Evolutionary conservation across 2,329 filamentous ascomycete genomes (phyloP).

Genomic region (Huntiella decipiens): DNA sequence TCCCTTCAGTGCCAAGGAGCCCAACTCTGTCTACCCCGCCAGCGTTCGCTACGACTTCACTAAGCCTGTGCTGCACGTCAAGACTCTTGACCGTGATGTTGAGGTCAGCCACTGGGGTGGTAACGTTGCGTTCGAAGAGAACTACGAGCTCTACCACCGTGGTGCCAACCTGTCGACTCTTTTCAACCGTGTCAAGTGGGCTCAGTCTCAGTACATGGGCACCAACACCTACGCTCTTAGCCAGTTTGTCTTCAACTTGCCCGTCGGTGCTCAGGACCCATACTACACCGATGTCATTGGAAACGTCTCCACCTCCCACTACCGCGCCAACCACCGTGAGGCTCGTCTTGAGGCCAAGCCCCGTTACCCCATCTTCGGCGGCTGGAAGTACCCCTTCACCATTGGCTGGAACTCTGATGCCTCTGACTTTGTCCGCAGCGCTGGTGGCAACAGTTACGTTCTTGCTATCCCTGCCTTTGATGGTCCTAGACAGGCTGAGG

Average conservation of each 20-base stretch:
- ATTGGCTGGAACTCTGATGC: conserved; percentile 89
- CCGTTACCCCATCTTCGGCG: conserved; percentile 87
- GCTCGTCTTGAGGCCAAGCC: conserved; percentile 81
- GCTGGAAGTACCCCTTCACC: conserved; percentile 95
- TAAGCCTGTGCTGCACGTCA: conserved; percentile 68
- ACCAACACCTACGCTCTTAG: conserved; percentile 61
- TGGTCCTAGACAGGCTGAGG: conserved; percentile 71
- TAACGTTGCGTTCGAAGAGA: conserved; percentile 86
- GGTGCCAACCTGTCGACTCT: conserved; percentile 58
- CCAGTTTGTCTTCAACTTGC: conserved; percentile 63
- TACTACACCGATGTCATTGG: conserved; percentile 96
- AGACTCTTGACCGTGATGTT: conserved; percentile 67
- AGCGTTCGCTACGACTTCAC: conserved; percentile 87
- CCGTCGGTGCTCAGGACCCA: conserved; percentile 59
- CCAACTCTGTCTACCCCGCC: conserved; percentile 53
- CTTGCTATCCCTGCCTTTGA: conserved; percentile 86
- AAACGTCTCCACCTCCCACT: conserved; percentile 86
- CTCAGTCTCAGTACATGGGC: conserved; percentile 54
- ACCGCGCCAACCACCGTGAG: conserved; percentile 58
- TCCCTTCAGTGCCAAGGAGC: conserved; percentile 65
- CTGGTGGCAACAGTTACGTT: conserved; percentile 51
- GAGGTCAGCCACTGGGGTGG: conserved; percentile 98
- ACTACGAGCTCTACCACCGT: conserved; percentile 72
- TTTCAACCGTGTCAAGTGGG: conserved; percentile 63
- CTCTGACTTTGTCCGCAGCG: conserved; percentile 52